Conservation (phyloP, 2,329 filamentous ascomycete species). For the Clonostachys byssicola region DNA sequence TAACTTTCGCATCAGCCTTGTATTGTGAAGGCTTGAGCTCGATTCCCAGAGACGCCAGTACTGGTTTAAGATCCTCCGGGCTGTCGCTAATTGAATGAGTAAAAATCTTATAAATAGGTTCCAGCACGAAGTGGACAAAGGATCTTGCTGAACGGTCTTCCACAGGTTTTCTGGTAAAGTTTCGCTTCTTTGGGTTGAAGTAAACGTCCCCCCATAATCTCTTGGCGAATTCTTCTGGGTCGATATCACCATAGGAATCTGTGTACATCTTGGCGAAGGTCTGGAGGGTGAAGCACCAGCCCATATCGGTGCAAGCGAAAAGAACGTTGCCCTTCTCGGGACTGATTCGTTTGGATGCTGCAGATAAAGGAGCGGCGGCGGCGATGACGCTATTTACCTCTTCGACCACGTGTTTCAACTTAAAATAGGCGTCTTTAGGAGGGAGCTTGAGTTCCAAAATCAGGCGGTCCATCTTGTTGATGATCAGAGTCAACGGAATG, state of each 20-base stretch:
- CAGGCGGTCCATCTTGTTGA: slow-evolving; percentile 97
- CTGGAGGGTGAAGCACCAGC: slow-evolving; percentile 92
- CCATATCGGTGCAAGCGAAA: slow-evolving; percentile 89
- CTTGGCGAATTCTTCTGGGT: slow-evolving; percentile 75
- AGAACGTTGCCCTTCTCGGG: slow-evolving; percentile 98
- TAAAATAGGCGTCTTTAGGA: slow-evolving; percentile 95
- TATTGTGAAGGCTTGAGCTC: slow-evolving; percentile 87
- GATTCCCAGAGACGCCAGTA: slow-evolving; percentile 77
- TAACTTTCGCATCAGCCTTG: slow-evolving; percentile 81
- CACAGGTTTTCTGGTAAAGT: slow-evolving; percentile 82
- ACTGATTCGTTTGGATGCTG: slow-evolving; percentile 76
- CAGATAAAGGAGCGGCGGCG: slow-evolving; percentile 75
- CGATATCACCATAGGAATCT: slow-evolving; percentile 78
- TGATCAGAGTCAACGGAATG: slow-evolving; percentile 80
- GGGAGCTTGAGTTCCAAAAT: slow-evolving; percentile 93
- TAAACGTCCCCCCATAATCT: slow-evolving; percentile 96
- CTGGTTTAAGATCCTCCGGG: slow-evolving; percentile 76
- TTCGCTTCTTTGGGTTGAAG: slow-evolving; percentile 86
- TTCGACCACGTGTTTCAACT: slow-evolving; percentile 97
- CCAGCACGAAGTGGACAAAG: slow-evolving; percentile 91
- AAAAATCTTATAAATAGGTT: slow-evolving; percentile 97
- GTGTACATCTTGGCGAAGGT: slow-evolving; percentile 98
- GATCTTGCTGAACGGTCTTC: slow-evolving; percentile 79
- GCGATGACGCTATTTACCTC: slow-evolving; percentile 97
- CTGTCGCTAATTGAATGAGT: slow-evolving; percentile 91